Percentiles rank a stretch among this genome's conserved stretches.
These are phyloP conservation scores for Sesbania bispinosa DNA, from an alignment of 306 rosid genomes.

Conservation along the genomic window DNA sequence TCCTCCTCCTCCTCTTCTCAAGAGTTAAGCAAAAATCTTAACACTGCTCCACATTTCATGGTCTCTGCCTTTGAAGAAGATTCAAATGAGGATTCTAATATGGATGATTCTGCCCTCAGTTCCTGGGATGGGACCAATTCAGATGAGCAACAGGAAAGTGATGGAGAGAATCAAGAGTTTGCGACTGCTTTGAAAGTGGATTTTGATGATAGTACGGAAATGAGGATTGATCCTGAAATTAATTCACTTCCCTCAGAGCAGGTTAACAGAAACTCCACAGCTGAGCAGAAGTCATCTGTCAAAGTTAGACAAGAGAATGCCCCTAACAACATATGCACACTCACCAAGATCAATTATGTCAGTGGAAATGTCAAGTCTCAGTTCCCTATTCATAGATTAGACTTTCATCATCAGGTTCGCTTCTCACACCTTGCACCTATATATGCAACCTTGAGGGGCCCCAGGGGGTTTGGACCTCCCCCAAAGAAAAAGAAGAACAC, in stretches of 20 bases:
- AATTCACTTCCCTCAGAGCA: constrained; percentile 32
- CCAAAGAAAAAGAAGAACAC: constrained; percentile 48
- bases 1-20: constrained; percentile 33
- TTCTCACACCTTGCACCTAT: constrained; percentile 28
- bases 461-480: constrained; percentile 73
- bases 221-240: constrained; percentile 20
- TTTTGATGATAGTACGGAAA: constrained; percentile 25
- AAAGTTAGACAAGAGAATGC: constrained; percentile 26
- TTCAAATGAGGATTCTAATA: constrained; percentile 8
- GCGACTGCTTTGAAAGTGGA: constrained; percentile 17
- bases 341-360: constrained; percentile 12
- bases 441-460: constrained; percentile 53
- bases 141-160: constrained; percentile 30
- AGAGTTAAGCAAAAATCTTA: constrained; percentile 5
- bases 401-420: constrained; percentile 12
- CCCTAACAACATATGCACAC: constrained; percentile 5
- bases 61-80: constrained; percentile 30
- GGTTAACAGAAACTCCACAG: constrained; percentile 20
- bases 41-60: constrained; percentile 10
- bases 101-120: constrained; percentile 25
- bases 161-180: constrained; percentile 29
- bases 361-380: constrained; percentile 24
- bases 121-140: constrained; percentile 35
- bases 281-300: constrained; percentile 30
- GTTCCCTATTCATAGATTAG: constrained; percentile 30